These are phyloP conservation scores for Malassezia yamatoensis DNA, from an alignment of 1,284 basidiomycete species.

Conservation along the genomic window DNA sequence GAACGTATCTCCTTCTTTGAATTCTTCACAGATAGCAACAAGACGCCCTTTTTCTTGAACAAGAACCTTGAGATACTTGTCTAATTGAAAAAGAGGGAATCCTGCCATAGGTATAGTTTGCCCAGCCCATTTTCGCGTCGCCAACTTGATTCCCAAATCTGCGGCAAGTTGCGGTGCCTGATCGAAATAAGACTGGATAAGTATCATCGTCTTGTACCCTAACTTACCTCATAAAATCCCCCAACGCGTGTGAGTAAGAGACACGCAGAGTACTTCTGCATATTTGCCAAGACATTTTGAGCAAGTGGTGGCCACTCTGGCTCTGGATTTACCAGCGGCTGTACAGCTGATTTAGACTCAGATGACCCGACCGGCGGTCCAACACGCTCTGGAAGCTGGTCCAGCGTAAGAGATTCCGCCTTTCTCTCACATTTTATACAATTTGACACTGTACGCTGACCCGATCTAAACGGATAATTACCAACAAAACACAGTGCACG, in stretches of 20 bases:
- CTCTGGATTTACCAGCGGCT: background rate
- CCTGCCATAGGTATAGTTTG: constrained; percentile 42
- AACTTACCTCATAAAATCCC: constrained; percentile 38
- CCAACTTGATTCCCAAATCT: constrained; percentile 36
- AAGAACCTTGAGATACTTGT: constrained; percentile 43
- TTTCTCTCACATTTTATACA: background rate
- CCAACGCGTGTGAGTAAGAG: constrained; percentile 44
- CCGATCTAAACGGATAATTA: no score
- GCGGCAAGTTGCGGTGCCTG: constrained; percentile 36
- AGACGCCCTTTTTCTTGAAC: constrained; percentile 37
- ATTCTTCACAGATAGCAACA: constrained; percentile 45
- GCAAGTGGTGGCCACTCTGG: constrained; percentile 37
- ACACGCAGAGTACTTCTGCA: constrained; percentile 33
- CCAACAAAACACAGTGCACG: no score
- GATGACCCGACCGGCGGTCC: background rate
- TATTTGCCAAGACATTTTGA: constrained; percentile 32
- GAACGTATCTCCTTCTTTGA: constrained; percentile 21
- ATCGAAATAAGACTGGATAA: constrained; percentile 34
- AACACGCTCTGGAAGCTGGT: background rate
- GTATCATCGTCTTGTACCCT: background rate
- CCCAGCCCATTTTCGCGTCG: constrained; percentile 32
- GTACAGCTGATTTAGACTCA: background rate
- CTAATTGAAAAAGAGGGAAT: constrained; percentile 40
- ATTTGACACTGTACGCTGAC: no score
- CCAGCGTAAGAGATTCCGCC: background rate